Evolutionary conservation across 1,284 basidiomycete genomes (phyloP), one percentile per base, ranked within the genome.

Genomic region (Anthracocystis walkeri): DNA sequence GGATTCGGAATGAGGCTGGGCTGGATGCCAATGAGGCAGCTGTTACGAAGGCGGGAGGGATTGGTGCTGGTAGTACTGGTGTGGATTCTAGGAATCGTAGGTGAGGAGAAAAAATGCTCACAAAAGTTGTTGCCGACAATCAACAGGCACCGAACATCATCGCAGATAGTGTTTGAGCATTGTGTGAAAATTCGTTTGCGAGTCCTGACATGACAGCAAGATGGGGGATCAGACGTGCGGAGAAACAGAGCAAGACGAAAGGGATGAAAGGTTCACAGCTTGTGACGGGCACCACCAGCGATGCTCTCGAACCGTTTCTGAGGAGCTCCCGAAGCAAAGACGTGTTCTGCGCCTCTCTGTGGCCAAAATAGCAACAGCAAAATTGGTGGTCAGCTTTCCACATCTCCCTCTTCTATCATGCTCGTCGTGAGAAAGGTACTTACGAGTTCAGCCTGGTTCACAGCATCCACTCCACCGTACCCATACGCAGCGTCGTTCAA

Each of bases 1-100:
- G 89, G 61, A 95, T 95, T 55, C 86, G 95, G 58, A 89, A 89
- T 16, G 93, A 94, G 77, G 93, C 94, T 0, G 94, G 93, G 2
- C 86, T 96, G 58, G 93, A 96, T 66, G 92, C 93, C 59, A 91
- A 92, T 8, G 94, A 94, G 70, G 91, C 67, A 7, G 58, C 61
- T 2, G 74, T 76, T 20, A 72, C 68, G 45, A 70, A 73, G 58
- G 61, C 65, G n/a, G 69, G 74, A 20, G 75, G 70, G 21, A 74
- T 70, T 44, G 69, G 69, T 6, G 63, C 70, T 0, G 75, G 75
- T 23, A 73, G 68, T 40, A 68, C 67, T 4, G 75, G 75, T 49
- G 66, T 74, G 3, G 75, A 77, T 58, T 77, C 75, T 31, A 63
- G 75, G 27, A 77, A 77, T 27, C 45, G 75, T n/a, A 42, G 75